Base-by-base conservation (phyloP, 768 basidiomycete genomes). In the Rhizopogon vinicolor region DNA sequence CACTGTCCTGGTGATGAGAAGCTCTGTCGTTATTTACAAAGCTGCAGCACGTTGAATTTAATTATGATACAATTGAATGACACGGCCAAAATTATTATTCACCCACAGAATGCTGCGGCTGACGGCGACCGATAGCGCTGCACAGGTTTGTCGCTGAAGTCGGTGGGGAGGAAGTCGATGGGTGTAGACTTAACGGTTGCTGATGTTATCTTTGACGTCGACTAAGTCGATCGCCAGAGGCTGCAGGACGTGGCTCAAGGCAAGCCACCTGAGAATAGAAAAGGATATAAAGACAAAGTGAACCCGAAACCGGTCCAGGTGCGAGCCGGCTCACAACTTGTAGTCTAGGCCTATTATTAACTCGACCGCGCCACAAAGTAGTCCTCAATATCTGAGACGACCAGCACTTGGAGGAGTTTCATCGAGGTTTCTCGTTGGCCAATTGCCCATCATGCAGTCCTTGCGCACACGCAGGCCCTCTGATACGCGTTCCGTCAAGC, bases 381-480 rank as follows among this genome's bases (percentile, higher is more conserved):
- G 22, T 22, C 10, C 45, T 46, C 29, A 13, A 18, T 29, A 25
- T 45, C 28, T 45, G 12, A 25, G 44, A 31, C 29, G 31, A 33
- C 31, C 31, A 46, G 31, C 45, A 33, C 9, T 33, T 33, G 31
- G 7, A 31, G n/a, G 8, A 41, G 31, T 18, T 46, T 46, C 31
- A 31, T 45, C 18, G 12, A 48, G 31, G 3, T 14, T 35, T 48
- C 19, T 14, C 14, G 2, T 14, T 33, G 31, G 7, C 8, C 31
- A 33, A 25, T 28, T n/a, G 52, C 16, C 64, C 70, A 25, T 58
- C 56, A 83, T 84, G 82, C 77, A 83, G 62, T 80, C 81, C 5
- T 75, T 84, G 14, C 79, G 82, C 51, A 75, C 80, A 16, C 70
- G 79, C 52, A 78, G 79, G 10, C 76, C 81, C 8, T 75, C 80